phyloP scores from a whole-genome alignment of 2,329 filamentous ascomycete genomes.

The Sclerotiophoma versabilis region DNA sequence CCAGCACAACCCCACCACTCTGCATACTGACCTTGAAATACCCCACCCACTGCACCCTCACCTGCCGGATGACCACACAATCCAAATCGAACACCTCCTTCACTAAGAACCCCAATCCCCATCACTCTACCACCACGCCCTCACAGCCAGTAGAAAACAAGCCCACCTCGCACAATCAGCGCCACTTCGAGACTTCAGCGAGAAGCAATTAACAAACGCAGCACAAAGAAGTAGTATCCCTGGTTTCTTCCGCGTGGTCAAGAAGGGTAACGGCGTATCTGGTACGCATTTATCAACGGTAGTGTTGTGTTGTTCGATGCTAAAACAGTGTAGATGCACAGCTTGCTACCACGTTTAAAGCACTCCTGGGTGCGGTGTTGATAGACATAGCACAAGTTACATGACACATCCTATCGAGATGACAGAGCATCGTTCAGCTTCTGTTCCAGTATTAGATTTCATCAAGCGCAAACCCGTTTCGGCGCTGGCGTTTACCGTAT shows the following conservation, averaged over 20 bases:
- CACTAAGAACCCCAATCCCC: background rate
- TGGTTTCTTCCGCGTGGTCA: background rate
- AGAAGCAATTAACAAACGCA: background rate
- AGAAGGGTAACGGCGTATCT: background rate
- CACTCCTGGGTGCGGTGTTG: background rate
- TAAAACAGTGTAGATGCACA: background rate
- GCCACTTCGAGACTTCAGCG: background rate
- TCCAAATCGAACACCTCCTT: background rate
- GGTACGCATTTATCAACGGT: background rate
- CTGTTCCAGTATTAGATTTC: too few species aligned
- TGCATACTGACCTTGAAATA: background rate
- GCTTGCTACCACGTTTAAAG: background rate
- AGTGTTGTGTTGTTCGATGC: background rate
- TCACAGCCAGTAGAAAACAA: background rate
- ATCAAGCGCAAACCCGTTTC: too few species aligned
- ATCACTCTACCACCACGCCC: background rate
- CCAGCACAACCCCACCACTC: too few species aligned
- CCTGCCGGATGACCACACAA: background rate
- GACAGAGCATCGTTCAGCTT: too few species aligned
- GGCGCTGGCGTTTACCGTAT: too few species aligned
- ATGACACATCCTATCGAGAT: too few species aligned
- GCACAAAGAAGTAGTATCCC: background rate
- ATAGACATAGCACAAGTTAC: background rate
- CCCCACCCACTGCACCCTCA: too few species aligned
- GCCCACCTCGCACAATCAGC: background rate